Evolutionary conservation across 108 stramenopile genomes (phyloP).

Genomic region (Skeletonema grethae): DNA sequence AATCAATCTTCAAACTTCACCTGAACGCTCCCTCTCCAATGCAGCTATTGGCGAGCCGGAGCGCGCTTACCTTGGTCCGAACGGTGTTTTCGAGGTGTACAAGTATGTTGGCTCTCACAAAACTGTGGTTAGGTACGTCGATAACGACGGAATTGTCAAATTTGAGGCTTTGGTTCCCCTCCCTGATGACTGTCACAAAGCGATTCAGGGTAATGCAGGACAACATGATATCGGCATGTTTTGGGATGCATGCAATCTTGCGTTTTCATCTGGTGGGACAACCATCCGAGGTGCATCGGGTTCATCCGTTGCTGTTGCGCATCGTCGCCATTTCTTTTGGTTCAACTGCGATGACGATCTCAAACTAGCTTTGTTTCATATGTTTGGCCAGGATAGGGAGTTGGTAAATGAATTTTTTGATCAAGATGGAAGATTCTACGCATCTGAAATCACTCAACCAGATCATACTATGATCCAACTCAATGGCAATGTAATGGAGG

Average conservation of each 20-base stretch:
- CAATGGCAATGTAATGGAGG: neutral
- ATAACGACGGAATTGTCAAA: neutral
- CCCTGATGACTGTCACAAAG: neutral
- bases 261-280: neutral
- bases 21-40: neutral
- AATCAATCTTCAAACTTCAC: neutral
- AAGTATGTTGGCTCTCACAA: neutral
- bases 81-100: neutral
- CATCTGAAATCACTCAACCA: neutral
- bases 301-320: neutral
- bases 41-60: neutral
- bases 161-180: neutral
- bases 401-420: neutral
- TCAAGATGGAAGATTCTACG: neutral
- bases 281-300: neutral
- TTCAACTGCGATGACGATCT: neutral
- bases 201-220: neutral
- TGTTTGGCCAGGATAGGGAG: neutral
- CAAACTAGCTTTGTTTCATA: neutral
- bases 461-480: neutral
- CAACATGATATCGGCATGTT: neutral
- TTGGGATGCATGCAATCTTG: neutral
- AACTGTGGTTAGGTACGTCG: neutral
- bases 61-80: neutral
- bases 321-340: neutral